Base-by-base conservation (phyloP, 441 rosid genomes). In the Dalechampia spathulata region DNA sequence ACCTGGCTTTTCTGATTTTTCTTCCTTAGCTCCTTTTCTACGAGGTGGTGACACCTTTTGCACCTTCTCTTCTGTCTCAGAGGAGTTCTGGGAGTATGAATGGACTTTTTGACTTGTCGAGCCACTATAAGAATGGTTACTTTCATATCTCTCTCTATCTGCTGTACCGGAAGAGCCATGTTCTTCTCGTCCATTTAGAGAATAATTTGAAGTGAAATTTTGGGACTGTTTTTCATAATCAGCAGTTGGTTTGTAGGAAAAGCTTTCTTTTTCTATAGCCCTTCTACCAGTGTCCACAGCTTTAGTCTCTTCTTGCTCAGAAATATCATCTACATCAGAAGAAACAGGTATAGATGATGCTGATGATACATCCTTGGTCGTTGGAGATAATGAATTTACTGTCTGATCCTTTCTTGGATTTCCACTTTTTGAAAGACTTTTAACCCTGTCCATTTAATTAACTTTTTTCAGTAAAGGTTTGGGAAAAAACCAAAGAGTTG, bases 361-460 rank as follows among this genome's bases (percentile, higher is more conserved):
- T 20, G 77, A 73, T 49, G 78, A 59, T 41, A 52, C 72, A 70
- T 89, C 96, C 75, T 80, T 92, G 46, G 34, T 82, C 50, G 67
- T 55, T 47, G 75, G 63, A 10, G 75, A 77, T 45, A 74, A 58
- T 53, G 82, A 60, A 79, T 60, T 80, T 47, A 59, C 69, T 44
- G 62, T 61, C 75, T 73, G 89, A 63, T 93, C 99, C 77, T 90
- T 90, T 69, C 72, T 93, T 40, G 79, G 58, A 67, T 87, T 87
- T 63, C 93, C 96, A 76, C 85, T 74, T 78, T 80, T 93, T 6
- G 99, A 90, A 50, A 93, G 86, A 83, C 99, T 90, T 77, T 93
- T 93, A 54, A 93, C 99, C 80, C 97, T 90, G 89, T 62, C 57
- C 61, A 63, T 61, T 71, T 62, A 38, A 36, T 4, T 5, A 36